Conservation (phyloP, 2,329 filamentous ascomycete species). For the Basipetospora sp. region DNA sequence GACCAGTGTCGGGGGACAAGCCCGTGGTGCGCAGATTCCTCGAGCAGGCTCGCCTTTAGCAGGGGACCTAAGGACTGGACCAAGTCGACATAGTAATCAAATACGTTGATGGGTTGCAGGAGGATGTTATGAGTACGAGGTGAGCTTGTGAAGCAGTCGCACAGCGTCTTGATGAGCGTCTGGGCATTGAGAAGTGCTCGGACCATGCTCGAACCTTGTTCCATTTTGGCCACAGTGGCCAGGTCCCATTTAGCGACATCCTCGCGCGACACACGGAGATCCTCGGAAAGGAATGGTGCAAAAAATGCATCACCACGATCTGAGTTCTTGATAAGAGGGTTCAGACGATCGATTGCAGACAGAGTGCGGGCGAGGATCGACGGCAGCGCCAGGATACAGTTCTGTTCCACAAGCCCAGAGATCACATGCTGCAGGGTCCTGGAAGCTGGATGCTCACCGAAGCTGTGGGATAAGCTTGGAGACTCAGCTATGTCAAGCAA, state of each 20-base stretch:
- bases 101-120: slow-evolving; percentile 66
- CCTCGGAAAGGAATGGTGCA: slow-evolving; percentile 44
- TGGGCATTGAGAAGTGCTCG: slow-evolving; percentile 68
- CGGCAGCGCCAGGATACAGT: slow-evolving; percentile 67
- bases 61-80: slow-evolving; percentile 63
- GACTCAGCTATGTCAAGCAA: slow-evolving; percentile 73
- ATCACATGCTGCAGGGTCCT: slow-evolving; percentile 61
- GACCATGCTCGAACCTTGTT: slow-evolving; percentile 58
- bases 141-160: slow-evolving; percentile 57
- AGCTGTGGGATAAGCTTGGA: slow-evolving; percentile 56
- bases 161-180: slow-evolving; percentile 59
- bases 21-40: slow-evolving; percentile 63
- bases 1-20: slow-evolving; percentile 57
- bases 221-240: slow-evolving; percentile 27
- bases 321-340: slow-evolving; percentile 42
- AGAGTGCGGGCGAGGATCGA: slow-evolving; percentile 65
- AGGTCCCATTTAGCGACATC: slow-evolving; percentile 21
- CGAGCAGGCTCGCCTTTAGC: slow-evolving; percentile 66
- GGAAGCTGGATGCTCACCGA: slow-evolving; percentile 47
- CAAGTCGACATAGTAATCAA: slow-evolving; percentile 66
- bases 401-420: slow-evolving; percentile 63
- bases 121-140: slow-evolving; percentile 48
- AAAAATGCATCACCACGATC: slow-evolving; percentile 53
- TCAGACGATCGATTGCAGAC: slow-evolving; percentile 50
- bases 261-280: slow-evolving; percentile 15